Conservation (phyloP, 352 stramenopile genomes). For the Peronosclerospora sorghi region DNA sequence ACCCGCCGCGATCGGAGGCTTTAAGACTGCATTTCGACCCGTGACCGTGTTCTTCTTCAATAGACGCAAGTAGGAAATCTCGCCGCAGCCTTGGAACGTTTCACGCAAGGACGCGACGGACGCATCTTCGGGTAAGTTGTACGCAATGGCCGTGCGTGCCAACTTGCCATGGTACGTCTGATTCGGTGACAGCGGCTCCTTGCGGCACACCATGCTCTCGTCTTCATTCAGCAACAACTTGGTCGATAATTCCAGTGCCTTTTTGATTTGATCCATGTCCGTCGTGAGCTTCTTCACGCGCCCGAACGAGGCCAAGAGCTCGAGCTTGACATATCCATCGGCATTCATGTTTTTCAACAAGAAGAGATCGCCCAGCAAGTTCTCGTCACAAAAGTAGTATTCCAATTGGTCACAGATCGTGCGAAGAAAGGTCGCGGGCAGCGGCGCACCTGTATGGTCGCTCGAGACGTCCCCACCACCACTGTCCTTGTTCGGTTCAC, state of each 20-base stretch:
- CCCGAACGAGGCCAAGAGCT: constrained; percentile 72
- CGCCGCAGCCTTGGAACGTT: constrained; percentile 72
- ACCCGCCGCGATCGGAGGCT: constrained; percentile 75
- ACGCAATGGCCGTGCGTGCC: constrained; percentile 76
- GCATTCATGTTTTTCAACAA: constrained; percentile 86
- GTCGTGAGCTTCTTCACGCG: constrained; percentile 83
- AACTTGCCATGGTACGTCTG: constrained; percentile 83
- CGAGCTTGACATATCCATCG: constrained; percentile 81
- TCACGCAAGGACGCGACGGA: constrained; percentile 77
- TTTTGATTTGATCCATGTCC: constrained; percentile 73
- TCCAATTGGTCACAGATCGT: constrained; percentile 84
- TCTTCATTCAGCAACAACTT: constrained; percentile 79
- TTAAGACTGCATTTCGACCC: constrained; percentile 77
- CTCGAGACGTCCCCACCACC: constrained; percentile 17
- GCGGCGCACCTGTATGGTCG: constrained; percentile 19
- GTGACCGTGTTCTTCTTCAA: constrained; percentile 86
- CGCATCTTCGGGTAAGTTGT: constrained; percentile 78
- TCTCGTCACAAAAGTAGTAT: constrained; percentile 86
- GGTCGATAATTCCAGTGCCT: constrained; percentile 73
- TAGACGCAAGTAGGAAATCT: constrained; percentile 78
- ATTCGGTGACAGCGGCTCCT: constrained; percentile 64
- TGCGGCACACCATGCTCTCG: constrained; percentile 76
- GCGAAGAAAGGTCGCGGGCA: constrained; percentile 71
- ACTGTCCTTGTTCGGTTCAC: constrained; percentile 30
- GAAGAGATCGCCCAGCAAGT: constrained; percentile 75